phyloP scores from a whole-genome alignment of 139 green algal genomes.

The Chlamydomonas incerta region DNA sequence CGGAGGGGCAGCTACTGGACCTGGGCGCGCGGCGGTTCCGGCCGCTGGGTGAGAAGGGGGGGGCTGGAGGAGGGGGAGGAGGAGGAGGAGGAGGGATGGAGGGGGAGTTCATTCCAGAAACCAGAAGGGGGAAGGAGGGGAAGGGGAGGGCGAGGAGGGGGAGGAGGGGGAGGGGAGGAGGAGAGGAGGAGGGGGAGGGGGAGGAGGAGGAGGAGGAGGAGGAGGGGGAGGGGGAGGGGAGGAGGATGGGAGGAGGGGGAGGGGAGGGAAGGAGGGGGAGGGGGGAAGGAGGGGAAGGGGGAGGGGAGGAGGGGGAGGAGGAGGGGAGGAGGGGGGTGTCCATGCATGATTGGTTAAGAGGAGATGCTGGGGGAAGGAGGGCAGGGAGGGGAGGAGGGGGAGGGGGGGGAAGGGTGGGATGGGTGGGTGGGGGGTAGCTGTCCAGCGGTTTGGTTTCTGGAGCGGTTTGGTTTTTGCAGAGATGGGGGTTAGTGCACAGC shows the following conservation, averaged over 20 bases:
- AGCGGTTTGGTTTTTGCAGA: too few relatives aligned
- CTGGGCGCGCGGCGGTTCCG: conserved; percentile 54
- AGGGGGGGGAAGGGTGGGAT: background rate
- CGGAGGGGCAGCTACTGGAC: conserved; percentile 54
- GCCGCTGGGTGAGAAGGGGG: conserved; percentile 12
- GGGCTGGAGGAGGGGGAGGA: background rate
- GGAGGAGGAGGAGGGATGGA: background rate
- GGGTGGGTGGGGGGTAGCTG: background rate
- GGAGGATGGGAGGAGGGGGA: background rate
- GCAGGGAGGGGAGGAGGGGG: background rate
- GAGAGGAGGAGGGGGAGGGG: background rate
- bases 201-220: background rate
- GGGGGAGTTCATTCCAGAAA: too few relatives aligned
- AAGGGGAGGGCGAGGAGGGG: too few relatives aligned
- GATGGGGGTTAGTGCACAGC: too few relatives aligned
- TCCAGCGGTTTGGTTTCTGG: too few relatives aligned
- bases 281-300: background rate
- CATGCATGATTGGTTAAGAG: too few relatives aligned
- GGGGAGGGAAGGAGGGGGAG: background rate
- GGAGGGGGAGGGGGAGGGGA: background rate
- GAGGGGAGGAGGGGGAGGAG: background rate
- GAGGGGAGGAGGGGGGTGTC: too few relatives aligned
- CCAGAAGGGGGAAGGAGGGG: too few relatives aligned
- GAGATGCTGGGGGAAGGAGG: too few relatives aligned
- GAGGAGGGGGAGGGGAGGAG: background rate